These are phyloP conservation scores for Botrytis deweyae DNA, from an alignment of 2,329 filamentous ascomycete species.

Conservation along the genomic window DNA sequence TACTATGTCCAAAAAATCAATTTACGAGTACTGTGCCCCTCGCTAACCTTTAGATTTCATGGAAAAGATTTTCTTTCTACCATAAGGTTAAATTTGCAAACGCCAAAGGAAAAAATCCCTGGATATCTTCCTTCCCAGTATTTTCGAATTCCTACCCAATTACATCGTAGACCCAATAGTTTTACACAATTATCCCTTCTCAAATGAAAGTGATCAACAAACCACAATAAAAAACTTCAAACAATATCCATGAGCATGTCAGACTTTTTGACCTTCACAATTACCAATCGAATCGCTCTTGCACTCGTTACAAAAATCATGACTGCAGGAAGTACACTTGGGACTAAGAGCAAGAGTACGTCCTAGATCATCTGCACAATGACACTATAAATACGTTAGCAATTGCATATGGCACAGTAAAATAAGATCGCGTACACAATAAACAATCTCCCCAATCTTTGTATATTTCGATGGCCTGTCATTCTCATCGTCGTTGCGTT, in stretches of 20 bases:
- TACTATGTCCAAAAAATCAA: neutral
- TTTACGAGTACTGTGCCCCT: slow-evolving; percentile 3
- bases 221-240: slow-evolving; percentile 6
- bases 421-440: slow-evolving; percentile 28
- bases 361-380: slow-evolving; percentile 28
- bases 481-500: slow-evolving; percentile 19
- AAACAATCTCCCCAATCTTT: slow-evolving; percentile 25
- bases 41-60: neutral
- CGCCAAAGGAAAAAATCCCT: neutral
- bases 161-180: neutral
- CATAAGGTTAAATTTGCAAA: neutral
- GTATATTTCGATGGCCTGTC: slow-evolving; percentile 23
- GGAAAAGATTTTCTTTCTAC: neutral
- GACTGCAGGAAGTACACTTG: slow-evolving; percentile 23
- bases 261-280: neutral
- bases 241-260: neutral
- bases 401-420: neutral
- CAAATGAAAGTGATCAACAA: neutral
- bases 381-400: slow-evolving; percentile 27
- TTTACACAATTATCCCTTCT: slow-evolving; percentile 7
- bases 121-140: neutral
- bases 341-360: slow-evolving; percentile 26
- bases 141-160: neutral
- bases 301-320: slow-evolving; percentile 28
- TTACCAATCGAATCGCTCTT: neutral